These are phyloP conservation scores for Herpotrichia juniperi DNA, from an alignment of 2,329 filamentous ascomycete genomes.

Conservation along the genomic window DNA sequence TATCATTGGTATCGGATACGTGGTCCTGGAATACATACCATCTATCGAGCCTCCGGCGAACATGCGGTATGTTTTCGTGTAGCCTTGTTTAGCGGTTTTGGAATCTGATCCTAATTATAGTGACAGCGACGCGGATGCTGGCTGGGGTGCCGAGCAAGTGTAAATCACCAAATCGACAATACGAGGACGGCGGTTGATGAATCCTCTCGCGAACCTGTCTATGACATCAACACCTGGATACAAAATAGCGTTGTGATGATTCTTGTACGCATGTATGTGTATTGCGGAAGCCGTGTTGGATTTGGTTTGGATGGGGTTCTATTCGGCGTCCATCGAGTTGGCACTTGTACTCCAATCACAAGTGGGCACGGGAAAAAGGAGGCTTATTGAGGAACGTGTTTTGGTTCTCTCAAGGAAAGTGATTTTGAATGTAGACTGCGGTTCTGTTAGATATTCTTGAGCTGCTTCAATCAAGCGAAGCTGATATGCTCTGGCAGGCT, in stretches of 20 bases:
- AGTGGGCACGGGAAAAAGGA: conserved; percentile 1
- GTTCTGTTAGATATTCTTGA: background rate
- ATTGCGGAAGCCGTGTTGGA: conserved; percentile 3
- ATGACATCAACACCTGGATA: background rate
- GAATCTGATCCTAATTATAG: conserved; percentile 13
- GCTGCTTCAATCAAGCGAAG: background rate
- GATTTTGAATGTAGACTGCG: background rate
- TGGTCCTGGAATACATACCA: conserved; percentile 57
- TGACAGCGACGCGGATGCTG: conserved; percentile 55
- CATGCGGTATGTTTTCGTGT: conserved; percentile 50
- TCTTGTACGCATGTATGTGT: conserved; percentile 19
- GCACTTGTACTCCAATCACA: conserved; percentile 5
- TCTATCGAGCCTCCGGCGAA: conserved; percentile 61
- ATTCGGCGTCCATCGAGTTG: conserved; percentile 10
- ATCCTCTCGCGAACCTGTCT: conserved; percentile 16
- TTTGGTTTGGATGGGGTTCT: conserved; percentile 2
- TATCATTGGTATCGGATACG: conserved; percentile 78
- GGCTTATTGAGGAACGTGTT: background rate
- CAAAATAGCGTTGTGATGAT: conserved; percentile 10
- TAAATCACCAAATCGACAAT: conserved; percentile 32
- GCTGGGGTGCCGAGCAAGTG: conserved; percentile 61
- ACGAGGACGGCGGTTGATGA: conserved; percentile 36
- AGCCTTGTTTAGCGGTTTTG: background rate
- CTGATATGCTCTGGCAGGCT: background rate
- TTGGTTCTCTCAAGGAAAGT: background rate